phyloP scores from a whole-genome alignment of 257 asterid species.

The Thymus mandschuricus region DNA sequence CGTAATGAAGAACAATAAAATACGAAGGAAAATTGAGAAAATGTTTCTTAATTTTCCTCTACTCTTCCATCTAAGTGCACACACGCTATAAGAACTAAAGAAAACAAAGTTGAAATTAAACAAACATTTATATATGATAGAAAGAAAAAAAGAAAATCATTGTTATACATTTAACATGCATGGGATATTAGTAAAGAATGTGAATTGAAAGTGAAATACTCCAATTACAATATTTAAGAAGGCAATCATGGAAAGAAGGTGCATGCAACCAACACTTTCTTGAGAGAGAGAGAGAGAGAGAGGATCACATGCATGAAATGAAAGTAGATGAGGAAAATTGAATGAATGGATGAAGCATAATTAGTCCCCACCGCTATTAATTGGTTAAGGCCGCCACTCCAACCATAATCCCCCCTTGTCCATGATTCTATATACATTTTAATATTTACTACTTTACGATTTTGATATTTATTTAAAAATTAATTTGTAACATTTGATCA shows the following conservation, averaged over 20 bases:
- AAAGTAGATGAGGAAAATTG: background rate
- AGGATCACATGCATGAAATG: conserved; percentile 42
- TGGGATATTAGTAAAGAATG: no score
- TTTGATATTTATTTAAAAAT: background rate
- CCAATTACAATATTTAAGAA: background rate
- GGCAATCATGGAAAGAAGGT: conserved; percentile 34
- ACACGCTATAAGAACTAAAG: no score
- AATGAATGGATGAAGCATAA: conserved; percentile 17
- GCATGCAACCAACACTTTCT: conserved; percentile 38
- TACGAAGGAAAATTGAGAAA: no score
- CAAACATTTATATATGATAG: no score
- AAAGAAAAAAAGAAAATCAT: no score
- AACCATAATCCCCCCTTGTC: background rate
- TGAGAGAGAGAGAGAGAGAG: background rate
- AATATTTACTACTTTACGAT: background rate
- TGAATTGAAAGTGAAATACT: background rate
- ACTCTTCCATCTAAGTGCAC: no score
- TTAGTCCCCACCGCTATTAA: conserved; percentile 39
- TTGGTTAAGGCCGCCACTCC: conserved; percentile 11
- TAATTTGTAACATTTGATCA: background rate
- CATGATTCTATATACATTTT: background rate
- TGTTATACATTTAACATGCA: no score
- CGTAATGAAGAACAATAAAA: no score
- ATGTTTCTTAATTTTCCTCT: no score
- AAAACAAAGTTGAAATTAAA: no score